Base-by-base conservation (phyloP, 345 rosid genomes). In the Bretschneidera sinensis region DNA sequence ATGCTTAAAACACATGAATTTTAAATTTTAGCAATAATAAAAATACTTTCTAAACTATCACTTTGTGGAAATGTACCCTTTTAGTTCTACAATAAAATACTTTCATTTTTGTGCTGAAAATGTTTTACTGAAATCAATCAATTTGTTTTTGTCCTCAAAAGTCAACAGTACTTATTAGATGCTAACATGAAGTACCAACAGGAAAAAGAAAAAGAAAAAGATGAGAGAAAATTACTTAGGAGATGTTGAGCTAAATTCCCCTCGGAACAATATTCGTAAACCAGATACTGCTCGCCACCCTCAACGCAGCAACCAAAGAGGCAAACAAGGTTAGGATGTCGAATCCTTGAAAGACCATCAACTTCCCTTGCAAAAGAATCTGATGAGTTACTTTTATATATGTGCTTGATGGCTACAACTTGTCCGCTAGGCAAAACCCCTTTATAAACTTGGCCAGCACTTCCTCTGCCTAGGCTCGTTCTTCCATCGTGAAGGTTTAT, bases 191-290 rank as follows among this genome's bases (percentile, higher is more conserved):
- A n/a, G n/a, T n/a, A n/a, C n/a, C n/a, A n/a, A n/a, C n/a, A n/a
- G n/a, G n/a, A n/a, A n/a, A n/a, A n/a, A n/a, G n/a, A n/a, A n/a
- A 4, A 25, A 9, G 17, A 9, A 5, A 39, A 22, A 24, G 35
- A 33, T 24, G 13, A 22, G 57, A 34, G 54, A n/a, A 24, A 15
- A 14, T 68, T 81, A 81, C 92, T 75, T 48, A 68, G 80, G 39
- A 86, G 73, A 64, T 81, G 82, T 10, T 83, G 75, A 52, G 92
- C 79, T 5, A 86, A 74, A 69, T 83, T 86, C 48, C 92, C 88
- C 1, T 63, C 68, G 0, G 79, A 21, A 59, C 88, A 86, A 63
- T 71, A 86, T 61, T 83, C 92, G 35, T 81, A 86, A 21, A 86
- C 86, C 18, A 86, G 74, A 64, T 77, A 86, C 24, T 77, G 83